A percentile compares a stretch with the other conserved stretches of the same genome.
phyloP scores from a whole-genome alignment of 192 early-diverging fungal species.

The Jimgerdemannia lactiflua region DNA sequence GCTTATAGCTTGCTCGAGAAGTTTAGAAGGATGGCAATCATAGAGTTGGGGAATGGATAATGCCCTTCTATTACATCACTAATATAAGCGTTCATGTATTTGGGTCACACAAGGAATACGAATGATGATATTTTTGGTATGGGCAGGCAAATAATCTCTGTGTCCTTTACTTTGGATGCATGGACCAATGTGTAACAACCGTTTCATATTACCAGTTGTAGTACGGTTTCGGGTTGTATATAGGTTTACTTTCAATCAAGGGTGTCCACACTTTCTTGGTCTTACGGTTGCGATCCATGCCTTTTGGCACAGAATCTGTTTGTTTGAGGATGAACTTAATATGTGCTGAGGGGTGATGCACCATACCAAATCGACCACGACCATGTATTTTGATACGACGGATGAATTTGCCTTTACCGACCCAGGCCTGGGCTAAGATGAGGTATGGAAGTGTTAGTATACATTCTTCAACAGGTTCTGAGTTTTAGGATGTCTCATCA shows the following conservation, averaged over 20 bases:
- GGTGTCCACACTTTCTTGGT: slow-evolving; percentile 69
- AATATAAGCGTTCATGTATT: too few relatives aligned
- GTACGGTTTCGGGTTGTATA: slow-evolving; percentile 63
- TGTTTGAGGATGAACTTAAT: slow-evolving; percentile 82
- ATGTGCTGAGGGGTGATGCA: slow-evolving; percentile 74
- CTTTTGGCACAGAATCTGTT: slow-evolving; percentile 35
- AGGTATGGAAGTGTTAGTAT: neutral
- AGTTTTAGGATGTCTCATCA: neutral
- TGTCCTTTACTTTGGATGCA: too few relatives aligned
- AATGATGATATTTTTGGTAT: too few relatives aligned
- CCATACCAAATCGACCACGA: slow-evolving; percentile 73
- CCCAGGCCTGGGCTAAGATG: slow-evolving; percentile 66
- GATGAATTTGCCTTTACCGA: slow-evolving; percentile 80
- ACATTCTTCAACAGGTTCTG: neutral
- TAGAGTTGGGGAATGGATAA: slow-evolving; percentile 15
- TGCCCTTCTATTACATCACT: too few relatives aligned
- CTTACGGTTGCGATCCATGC: slow-evolving; percentile 64
- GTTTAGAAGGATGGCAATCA: slow-evolving; percentile 41
- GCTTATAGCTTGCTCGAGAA: slow-evolving; percentile 42
- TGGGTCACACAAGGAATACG: too few relatives aligned
- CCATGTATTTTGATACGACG: slow-evolving; percentile 77
- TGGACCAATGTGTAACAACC: too few relatives aligned
- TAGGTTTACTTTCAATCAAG: slow-evolving; percentile 64
- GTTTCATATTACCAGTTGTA: slow-evolving; percentile 67
- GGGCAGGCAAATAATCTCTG: too few relatives aligned